Base-by-base conservation (phyloP, 1,139 yeast genomes). In the Geotrichum bryndzae region DNA sequence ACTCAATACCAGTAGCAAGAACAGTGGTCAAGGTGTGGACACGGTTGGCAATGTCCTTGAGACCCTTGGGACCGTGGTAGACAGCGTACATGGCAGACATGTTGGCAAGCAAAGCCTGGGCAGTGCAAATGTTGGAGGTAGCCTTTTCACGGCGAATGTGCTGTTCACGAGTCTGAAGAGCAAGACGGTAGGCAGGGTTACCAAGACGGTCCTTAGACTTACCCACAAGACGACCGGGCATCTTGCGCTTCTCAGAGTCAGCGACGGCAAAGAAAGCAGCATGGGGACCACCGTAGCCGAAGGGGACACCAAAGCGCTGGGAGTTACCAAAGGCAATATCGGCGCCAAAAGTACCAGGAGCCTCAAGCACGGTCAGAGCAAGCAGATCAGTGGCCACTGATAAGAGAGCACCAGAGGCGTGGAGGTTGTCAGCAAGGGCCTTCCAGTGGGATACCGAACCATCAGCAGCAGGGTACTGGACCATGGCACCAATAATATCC, bases 251-350 rank as follows among this genome's bases (percentile, higher is more conserved):
- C 71, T 88, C 82, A 65, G 84, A 82, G 65, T 85, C 82, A 31
- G 85, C 81, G 57, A 95, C 96, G 18, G 98, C 90, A 71, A 94
- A 92, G 78, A 90, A 94, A 0, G 97, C 99, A 59, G 99, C 99
- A 74, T 94, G 99, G 5, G 99, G 99, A 45, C 99, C 99, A 72
- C 99, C 99, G 72, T 86, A 94, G 15, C 98, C 99, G 77, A 92
- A 84, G 62, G 99, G 98, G 55, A 94, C 97, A 71, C 99, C 99
- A 69, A 94, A 90, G 75, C 99, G 83, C 80, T 94, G 99, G 5
- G 97, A 84, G 23, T 91, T 86, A 61, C 99, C 99, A 62, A 94
- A 80, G 1, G 89, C 97, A 63, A 94, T 88, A 74, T 94, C 99
- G 56, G 98, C 98, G 60, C 92, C 92, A 71, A 88, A 89, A 55